These are phyloP conservation scores for Sarocladium strictum DNA, from an alignment of 2,329 filamentous ascomycete genomes.

Conservation along the genomic window DNA sequence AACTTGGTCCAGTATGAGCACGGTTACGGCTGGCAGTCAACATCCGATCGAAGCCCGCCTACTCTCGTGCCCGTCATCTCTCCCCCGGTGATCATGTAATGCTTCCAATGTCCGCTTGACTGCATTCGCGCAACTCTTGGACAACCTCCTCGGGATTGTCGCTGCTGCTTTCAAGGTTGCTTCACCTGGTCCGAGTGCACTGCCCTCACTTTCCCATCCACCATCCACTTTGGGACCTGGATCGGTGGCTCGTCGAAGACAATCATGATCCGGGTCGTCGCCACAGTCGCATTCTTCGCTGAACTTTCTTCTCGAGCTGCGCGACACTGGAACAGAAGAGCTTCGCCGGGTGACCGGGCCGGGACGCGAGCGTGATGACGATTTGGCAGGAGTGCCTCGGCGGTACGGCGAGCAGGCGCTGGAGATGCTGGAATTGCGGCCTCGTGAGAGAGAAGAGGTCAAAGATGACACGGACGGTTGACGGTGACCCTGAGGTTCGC, in stretches of 20 bases:
- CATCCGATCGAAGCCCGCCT: neutral
- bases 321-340: neutral
- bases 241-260: neutral
- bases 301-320: neutral
- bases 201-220: neutral
- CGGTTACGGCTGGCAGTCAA: neutral
- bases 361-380: neutral
- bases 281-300: neutral
- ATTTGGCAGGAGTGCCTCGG: neutral
- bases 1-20: too few relatives aligned
- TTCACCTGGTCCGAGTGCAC: neutral
- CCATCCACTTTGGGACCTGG: neutral
- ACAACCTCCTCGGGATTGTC: neutral
- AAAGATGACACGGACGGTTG: neutral
- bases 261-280: neutral
- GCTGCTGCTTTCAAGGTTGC: neutral
- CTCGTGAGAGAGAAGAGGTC: neutral
- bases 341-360: neutral
- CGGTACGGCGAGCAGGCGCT: neutral
- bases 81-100: neutral
- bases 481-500: neutral
- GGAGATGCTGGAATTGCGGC: neutral
- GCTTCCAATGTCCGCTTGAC: constrained; percentile 4
- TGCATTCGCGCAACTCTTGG: neutral
- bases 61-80: neutral